Base-by-base conservation (phyloP, 2,329 filamentous ascomycete species). In the Calonectria montana region DNA sequence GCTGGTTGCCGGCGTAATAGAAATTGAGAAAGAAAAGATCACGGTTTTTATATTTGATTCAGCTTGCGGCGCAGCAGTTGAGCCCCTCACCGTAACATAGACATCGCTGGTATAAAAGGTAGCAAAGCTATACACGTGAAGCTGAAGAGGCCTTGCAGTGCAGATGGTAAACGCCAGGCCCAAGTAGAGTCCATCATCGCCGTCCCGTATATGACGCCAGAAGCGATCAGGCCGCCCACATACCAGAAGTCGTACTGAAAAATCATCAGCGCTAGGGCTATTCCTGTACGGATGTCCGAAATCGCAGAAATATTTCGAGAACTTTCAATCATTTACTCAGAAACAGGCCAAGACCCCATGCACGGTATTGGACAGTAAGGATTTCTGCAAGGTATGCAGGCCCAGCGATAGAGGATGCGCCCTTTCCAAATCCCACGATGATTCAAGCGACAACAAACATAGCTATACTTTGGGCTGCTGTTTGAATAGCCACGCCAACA, bases 361-460 rank as follows among this genome's bases (percentile, higher is more conserved):
- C 74, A 2, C 79, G 72, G 43, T 74, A 75, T 1, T 75, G 65
- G 6, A 71, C 70, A 0, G 87, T 83, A 65, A 88, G 86, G 0
- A 85, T 87, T 80, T 90, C 88, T 3, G 85, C 83, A 9, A 90
- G 80, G 66, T 87, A 88, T 1, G 87, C 84, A 0, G 83, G 82
- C 2, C 83, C 87, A 1, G 86, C 85, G 21, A 87, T 83, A 15
- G 82, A 83, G 1, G 85, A 83, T 10, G 86, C 76, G 2, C 81
- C 83, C 4, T 77, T 80, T 3, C 88, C 88, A 41, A 88, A 82
- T 0, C 88, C 88, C 2, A 89, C 77, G 5, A 89, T 80, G 23
- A 89, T 83, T 16, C 88, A 82, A 0, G 81, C 83, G 15, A 86
- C 72, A 35, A 87, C 83, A 75, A 89, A 89, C 87, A 88, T 89